phyloP scores from a whole-genome alignment of 345 rosid genomes.

The Gossypium longicalyx region DNA sequence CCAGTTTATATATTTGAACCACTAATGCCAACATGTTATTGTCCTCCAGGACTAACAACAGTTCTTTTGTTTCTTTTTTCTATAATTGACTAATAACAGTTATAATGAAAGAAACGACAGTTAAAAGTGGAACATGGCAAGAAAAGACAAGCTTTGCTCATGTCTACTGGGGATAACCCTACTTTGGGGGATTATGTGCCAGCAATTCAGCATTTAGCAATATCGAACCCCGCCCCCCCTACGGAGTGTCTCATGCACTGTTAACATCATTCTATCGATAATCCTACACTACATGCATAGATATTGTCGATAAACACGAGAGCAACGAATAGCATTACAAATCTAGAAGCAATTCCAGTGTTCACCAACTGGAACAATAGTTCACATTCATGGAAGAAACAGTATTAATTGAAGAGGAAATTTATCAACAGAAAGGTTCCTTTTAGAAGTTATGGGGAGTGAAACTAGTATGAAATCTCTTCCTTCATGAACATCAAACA shows the following conservation, averaged over 20 bases:
- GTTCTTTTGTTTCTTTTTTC: too few relatives aligned
- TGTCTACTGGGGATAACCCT: neutral
- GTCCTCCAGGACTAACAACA: neutral
- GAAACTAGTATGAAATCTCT: neutral
- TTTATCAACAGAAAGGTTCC: neutral
- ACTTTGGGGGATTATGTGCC: neutral
- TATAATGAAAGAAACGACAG: neutral
- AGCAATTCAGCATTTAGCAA: neutral
- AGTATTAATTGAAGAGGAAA: neutral
- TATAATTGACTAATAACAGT: too few relatives aligned
- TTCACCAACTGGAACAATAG: neutral
- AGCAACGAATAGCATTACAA: neutral
- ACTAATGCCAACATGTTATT: slow-evolving; percentile 1
- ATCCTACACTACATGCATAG: neutral
- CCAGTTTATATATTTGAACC: neutral
- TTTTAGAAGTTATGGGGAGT: neutral
- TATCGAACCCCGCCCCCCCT: neutral
- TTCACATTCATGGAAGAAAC: neutral
- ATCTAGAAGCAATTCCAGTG: neutral
- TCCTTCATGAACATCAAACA: slow-evolving; percentile 21
- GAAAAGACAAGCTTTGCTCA: neutral
- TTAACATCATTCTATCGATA: neutral
- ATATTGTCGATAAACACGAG: neutral
- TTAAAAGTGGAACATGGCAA: neutral
- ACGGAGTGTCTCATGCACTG: too few relatives aligned